These are phyloP conservation scores for Xylariomycetidae sp. DNA, from an alignment of 2,329 filamentous ascomycete genomes.

Conservation along the genomic window DNA sequence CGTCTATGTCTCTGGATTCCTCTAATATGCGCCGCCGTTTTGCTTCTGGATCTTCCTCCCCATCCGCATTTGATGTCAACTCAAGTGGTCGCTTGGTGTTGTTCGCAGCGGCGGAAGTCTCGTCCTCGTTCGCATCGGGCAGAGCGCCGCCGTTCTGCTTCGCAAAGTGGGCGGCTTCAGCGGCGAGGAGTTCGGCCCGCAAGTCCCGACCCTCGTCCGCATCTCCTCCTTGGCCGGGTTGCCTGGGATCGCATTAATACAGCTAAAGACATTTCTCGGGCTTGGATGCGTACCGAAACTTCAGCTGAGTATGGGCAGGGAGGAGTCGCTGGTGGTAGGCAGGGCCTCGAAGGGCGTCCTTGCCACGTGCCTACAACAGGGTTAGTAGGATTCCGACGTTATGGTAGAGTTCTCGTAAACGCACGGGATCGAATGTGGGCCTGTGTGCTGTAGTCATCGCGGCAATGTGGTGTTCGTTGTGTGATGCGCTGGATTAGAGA, in stretches of 20 bases:
- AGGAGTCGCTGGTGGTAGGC: slow-evolving; percentile 95
- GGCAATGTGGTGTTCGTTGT: no score
- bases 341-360: slow-evolving; percentile 87
- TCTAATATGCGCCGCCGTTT: slow-evolving; percentile 84
- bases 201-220: slow-evolving; percentile 73
- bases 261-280: no score
- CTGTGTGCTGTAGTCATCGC: slow-evolving; percentile 65
- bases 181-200: slow-evolving; percentile 80
- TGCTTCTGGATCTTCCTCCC: slow-evolving; percentile 65
- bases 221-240: slow-evolving; percentile 84
- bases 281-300: slow-evolving; percentile 73
- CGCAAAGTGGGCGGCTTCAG: slow-evolving; percentile 80
- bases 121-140: slow-evolving; percentile 35
- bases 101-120: slow-evolving; percentile 30
- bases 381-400: slow-evolving; percentile 6
- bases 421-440: slow-evolving; percentile 92
- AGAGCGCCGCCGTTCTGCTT: slow-evolving; percentile 66
- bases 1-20: slow-evolving; percentile 83
- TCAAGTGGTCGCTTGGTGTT: slow-evolving; percentile 61
- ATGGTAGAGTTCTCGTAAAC: slow-evolving; percentile 16
- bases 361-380: slow-evolving; percentile 67
- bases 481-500: no score
- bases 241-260: slow-evolving; percentile 34
- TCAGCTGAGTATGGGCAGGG: slow-evolving; percentile 88
- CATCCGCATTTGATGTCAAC: slow-evolving; percentile 33